Conservation (phyloP, 345 rosid species). For the Jatropha curcas region DNA sequence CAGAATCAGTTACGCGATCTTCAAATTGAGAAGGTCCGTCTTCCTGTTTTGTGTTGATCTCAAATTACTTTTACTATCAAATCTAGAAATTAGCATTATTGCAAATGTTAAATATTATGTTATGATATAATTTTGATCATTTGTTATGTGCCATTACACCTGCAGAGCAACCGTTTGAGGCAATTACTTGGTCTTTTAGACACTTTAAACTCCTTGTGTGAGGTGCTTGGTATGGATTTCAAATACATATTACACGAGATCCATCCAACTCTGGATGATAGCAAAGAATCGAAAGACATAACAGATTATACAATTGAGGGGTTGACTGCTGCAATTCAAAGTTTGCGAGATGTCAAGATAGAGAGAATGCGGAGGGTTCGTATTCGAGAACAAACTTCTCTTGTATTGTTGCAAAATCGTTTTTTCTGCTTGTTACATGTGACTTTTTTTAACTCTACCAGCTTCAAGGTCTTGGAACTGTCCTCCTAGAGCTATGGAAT, state of each 20-base stretch:
- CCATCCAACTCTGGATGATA: constrained; percentile 55
- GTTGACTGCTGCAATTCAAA: constrained; percentile 47
- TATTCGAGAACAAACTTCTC: background rate
- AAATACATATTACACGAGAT: constrained; percentile 50
- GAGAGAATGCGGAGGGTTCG: constrained; percentile 89
- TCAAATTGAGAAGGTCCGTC: constrained; percentile 73
- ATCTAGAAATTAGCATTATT: background rate
- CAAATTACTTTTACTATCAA: background rate
- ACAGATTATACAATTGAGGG: constrained; percentile 56
- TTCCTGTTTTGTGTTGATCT: background rate
- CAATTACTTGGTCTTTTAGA: constrained; percentile 54
- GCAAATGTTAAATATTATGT: background rate
- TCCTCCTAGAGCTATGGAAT: constrained; percentile 68
- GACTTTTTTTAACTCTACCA: background rate
- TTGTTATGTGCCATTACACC: background rate
- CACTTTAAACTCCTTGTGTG: constrained; percentile 49
- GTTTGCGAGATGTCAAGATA: constrained; percentile 65
- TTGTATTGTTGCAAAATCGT: background rate
- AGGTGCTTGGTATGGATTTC: constrained; percentile 80
- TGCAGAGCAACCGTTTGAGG: constrained; percentile 69
- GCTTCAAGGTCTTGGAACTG: constrained; percentile 54
- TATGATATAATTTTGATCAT: background rate
- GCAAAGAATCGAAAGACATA: constrained; percentile 53
- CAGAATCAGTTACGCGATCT: constrained; percentile 59
- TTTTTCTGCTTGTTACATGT: background rate